A percentile compares a stretch with the other conserved stretches of the same genome.
phyloP scores from a whole-genome alignment of 1,284 basidiomycete species.

The Trametes polyzona region DNA sequence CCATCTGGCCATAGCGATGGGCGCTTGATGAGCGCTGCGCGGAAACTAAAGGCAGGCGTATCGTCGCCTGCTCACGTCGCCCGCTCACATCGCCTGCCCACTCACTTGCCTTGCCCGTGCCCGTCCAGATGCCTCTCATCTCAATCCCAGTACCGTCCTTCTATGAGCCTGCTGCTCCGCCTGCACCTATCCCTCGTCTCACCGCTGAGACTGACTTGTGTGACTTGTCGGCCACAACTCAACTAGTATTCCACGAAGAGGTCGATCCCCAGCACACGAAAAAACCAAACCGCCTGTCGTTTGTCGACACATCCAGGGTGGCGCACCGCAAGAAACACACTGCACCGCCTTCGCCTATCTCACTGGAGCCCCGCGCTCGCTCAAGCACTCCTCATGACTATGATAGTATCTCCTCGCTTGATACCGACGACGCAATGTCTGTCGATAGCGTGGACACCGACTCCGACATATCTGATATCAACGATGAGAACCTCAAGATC shows the following conservation, averaged over 20 bases:
- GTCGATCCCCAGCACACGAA: too few relatives aligned
- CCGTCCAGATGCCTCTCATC: background rate
- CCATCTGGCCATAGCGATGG: too few relatives aligned
- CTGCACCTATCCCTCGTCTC: background rate
- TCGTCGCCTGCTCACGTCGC: slow-evolving; percentile 1
- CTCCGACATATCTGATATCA: background rate
- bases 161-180: background rate
- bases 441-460: background rate
- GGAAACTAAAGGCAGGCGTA: background rate
- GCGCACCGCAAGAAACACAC: too few relatives aligned
- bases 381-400: too few relatives aligned
- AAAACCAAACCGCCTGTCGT: too few relatives aligned
- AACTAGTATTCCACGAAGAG: background rate
- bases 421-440: too few relatives aligned
- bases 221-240: background rate
- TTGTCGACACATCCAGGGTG: too few relatives aligned
- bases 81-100: background rate
- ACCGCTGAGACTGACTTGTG: background rate
- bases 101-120: too few relatives aligned
- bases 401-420: too few relatives aligned
- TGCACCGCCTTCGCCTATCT: too few relatives aligned
- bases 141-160: background rate
- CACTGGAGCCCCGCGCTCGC: too few relatives aligned
- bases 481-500: background rate
- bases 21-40: too few relatives aligned